Base-by-base conservation (phyloP, 2,329 filamentous ascomycete species). In the Ascochyta fabae region DNA sequence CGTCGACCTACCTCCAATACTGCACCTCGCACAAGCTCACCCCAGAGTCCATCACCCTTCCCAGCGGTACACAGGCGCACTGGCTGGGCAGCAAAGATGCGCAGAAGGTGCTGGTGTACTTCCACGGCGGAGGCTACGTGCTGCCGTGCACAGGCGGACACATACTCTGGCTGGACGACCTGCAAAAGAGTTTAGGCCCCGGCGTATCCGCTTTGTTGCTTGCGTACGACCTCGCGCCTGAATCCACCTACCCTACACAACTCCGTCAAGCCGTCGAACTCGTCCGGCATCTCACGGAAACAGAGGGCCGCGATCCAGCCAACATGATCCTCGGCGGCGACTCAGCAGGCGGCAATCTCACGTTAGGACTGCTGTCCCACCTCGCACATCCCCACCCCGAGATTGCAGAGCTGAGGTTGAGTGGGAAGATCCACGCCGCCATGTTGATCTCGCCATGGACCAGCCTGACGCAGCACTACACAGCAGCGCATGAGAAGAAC, bases 391-490 rank as follows among this genome's bases (percentile, higher is more conserved):
- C 86, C 0, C 85, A 87, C 56, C 78, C 83, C 0, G 75, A 81
- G 1, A 78, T 86, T 38, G 68, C 77, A 0, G 69, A 74, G 0
- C 53, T 86, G 19, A 50, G 67, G 0, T 67, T 84, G 6, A 64
- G 71, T 0, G 67, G 67, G 3, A 79, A 78, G 8, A 71, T 88
- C 15, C 78, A 78, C 2, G 84, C 79, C 3, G 78, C 80, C 0
- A 65, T 86, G 7, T 75, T 87, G 6, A 80, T 88, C 51, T 82
- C 80, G 0, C 86, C 86, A 0, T 88, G 86, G 86, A 76, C 79
- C 1, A 78, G 78, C 1, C 81, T 88, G 57, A 65, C 62, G 6
- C 74, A 77, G n/a, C 76, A 74, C 0, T 70, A 78, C 16, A 78
- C 78, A 24, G 68, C 74, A 0, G 78, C 77, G 2, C 79, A 77